phyloP scores from a whole-genome alignment of 176 grass and related monocot genomes.

The Musa itinerans region DNA sequence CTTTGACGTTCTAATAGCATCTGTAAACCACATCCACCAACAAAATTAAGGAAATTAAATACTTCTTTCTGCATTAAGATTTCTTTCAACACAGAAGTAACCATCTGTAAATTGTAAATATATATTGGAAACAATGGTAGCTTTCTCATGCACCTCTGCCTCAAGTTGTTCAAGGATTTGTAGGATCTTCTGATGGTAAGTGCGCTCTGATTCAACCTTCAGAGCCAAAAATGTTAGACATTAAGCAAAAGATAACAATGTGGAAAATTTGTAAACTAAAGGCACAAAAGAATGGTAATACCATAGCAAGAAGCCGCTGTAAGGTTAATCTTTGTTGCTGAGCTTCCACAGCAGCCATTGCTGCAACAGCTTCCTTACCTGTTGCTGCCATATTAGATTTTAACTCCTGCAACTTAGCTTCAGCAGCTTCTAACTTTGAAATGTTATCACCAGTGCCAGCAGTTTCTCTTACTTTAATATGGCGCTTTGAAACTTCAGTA shows the following conservation, averaged over 20 bases:
- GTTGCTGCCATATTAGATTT: conserved; percentile 84
- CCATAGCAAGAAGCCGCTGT: conserved; percentile 79
- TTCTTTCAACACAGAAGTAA: background rate
- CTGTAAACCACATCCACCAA: conserved; percentile 22
- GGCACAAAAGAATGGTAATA: conserved; percentile 24
- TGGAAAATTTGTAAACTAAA: background rate
- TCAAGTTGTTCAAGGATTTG: conserved; percentile 93
- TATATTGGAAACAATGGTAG: background rate
- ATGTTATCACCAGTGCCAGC: conserved; percentile 72
- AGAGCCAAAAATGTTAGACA: background rate
- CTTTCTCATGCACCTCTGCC: conserved; percentile 56
- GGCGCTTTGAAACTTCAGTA: conserved; percentile 89
- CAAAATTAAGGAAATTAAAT: conserved; percentile 8
- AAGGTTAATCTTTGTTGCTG: conserved; percentile 92
- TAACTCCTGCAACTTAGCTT: conserved; percentile 77
- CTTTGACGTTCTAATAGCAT: conserved; percentile 89
- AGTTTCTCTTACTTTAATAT: conserved; percentile 82
- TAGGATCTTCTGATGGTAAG: conserved; percentile 76
- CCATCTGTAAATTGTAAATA: background rate
- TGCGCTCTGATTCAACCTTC: conserved; percentile 90
- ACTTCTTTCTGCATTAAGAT: background rate
- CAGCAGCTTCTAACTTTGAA: conserved; percentile 64
- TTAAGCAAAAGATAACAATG: background rate
- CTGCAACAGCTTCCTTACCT: conserved; percentile 79
- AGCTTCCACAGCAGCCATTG: conserved; percentile 89